Conservation (phyloP, 345 rosid species). For the Eutrema japonicum region DNA sequence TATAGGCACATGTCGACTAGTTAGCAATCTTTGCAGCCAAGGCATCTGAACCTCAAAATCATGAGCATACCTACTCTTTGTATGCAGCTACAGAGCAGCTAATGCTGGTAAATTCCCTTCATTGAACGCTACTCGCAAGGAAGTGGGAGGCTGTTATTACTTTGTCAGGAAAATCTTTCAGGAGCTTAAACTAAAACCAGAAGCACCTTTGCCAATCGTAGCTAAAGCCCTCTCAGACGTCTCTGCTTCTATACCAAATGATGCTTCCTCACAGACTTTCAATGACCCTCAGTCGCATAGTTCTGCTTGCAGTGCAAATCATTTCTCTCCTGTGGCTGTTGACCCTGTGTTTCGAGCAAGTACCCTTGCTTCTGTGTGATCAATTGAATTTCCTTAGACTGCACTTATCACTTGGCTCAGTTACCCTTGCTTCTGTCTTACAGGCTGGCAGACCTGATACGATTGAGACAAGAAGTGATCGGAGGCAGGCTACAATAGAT, state of each 20-base stretch:
- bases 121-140: background rate
- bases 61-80: background rate
- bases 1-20: slow-evolving; percentile 17
- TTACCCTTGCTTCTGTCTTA: slow-evolving; percentile 1
- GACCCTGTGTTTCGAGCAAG: slow-evolving; percentile 17
- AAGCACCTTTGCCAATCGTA: slow-evolving; percentile 18
- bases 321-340: slow-evolving; percentile 15
- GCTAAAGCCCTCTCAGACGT: slow-evolving; percentile 26
- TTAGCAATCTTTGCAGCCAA: background rate
- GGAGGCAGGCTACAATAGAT: background rate
- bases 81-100: slow-evolving; percentile 39
- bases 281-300: slow-evolving; percentile 6
- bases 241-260: slow-evolving; percentile 3
- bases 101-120: slow-evolving; percentile 42
- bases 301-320: background rate
- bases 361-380: slow-evolving; percentile 11
- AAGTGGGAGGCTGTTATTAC: slow-evolving; percentile 33
- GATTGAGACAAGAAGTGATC: background rate
- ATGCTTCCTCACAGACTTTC: slow-evolving; percentile 21
- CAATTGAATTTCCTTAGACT: background rate
- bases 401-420: slow-evolving; percentile 13
- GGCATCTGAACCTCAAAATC: background rate
- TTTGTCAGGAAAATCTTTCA: slow-evolving; percentile 29
- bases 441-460: slow-evolving; percentile 16
- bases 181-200: slow-evolving; percentile 32